These are phyloP conservation scores for Blastomyces gilchristii DNA, from an alignment of 2,329 filamentous ascomycete species.

Conservation along the genomic window DNA sequence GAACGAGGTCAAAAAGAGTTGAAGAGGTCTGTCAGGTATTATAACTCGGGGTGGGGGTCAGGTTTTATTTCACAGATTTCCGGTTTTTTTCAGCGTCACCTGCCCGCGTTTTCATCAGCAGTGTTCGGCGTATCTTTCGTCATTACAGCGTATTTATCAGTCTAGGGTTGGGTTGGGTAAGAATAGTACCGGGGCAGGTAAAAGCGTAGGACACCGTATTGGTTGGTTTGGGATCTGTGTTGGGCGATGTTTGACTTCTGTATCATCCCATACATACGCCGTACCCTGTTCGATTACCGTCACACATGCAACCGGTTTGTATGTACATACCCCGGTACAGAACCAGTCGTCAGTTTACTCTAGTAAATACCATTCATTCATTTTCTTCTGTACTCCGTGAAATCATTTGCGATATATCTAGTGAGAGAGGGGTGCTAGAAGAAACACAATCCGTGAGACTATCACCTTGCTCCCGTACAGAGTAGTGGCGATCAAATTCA, in stretches of 20 bases:
- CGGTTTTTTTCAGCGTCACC: neutral
- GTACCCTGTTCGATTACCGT: neutral
- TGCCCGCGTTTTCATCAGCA: neutral
- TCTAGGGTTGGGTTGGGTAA: neutral
- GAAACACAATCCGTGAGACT: neutral
- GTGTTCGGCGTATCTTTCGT: conserved; percentile 3
- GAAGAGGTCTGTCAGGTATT: neutral
- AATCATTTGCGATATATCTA: neutral
- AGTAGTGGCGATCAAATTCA: neutral
- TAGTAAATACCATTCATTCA: neutral
- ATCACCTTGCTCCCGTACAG: neutral
- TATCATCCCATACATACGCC: neutral
- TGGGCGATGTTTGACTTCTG: too few relatives aligned
- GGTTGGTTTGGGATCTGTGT: neutral
- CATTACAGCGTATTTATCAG: conserved; percentile 7
- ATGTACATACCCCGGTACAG: too few relatives aligned
- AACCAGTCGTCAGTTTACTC: too few relatives aligned
- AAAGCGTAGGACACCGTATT: neutral
- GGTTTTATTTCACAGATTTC: conserved; percentile 5
- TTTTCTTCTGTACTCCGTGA: neutral
- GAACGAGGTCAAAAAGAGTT: neutral
- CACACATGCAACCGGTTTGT: neutral
- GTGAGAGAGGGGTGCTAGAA: neutral
- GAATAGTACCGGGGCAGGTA: neutral
- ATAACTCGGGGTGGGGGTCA: neutral